These are phyloP conservation scores for Setomelanomma holmii DNA, from an alignment of 2,329 filamentous ascomycete species.

Conservation along the genomic window DNA sequence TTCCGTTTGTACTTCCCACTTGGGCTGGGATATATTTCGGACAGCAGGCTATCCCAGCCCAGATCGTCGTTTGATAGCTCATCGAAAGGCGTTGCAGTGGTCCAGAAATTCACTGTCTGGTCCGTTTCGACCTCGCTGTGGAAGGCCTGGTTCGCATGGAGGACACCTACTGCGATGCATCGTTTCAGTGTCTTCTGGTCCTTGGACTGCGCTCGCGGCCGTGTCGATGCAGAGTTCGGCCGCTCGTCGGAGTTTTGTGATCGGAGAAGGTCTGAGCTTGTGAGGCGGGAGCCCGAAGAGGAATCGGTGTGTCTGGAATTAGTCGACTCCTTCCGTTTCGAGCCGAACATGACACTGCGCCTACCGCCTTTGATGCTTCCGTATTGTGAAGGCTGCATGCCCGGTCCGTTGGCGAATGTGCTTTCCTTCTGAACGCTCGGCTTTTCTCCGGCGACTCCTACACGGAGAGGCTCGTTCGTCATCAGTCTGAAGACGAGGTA, in stretches of 20 bases:
- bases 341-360: slow-evolving; percentile 71
- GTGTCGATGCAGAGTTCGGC: slow-evolving; percentile 37
- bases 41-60: slow-evolving; percentile 76
- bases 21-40: slow-evolving; percentile 68
- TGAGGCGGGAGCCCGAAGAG: slow-evolving; percentile 24
- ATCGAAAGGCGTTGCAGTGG: slow-evolving; percentile 58
- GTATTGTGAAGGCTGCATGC: slow-evolving; percentile 38
- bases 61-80: slow-evolving; percentile 59
- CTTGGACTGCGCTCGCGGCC: slow-evolving; percentile 37
- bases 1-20: slow-evolving; percentile 79
- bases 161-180: slow-evolving; percentile 76
- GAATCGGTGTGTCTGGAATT: slow-evolving; percentile 26
- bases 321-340: slow-evolving; percentile 59
- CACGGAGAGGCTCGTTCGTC: slow-evolving; percentile 59
- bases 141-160: slow-evolving; percentile 78
- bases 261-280: slow-evolving; percentile 33
- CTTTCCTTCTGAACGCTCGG: slow-evolving; percentile 32
- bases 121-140: slow-evolving; percentile 75
- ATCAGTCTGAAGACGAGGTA: slow-evolving; percentile 86
- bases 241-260: slow-evolving; percentile 33
- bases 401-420: slow-evolving; percentile 26
- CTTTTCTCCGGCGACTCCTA: slow-evolving; percentile 40
- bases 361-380: slow-evolving; percentile 53
- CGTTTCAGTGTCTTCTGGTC: slow-evolving; percentile 66
- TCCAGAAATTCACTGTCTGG: slow-evolving; percentile 79